phyloP scores from a whole-genome alignment of 139 green algal genomes.

The Axilococcus clingmanii region DNA sequence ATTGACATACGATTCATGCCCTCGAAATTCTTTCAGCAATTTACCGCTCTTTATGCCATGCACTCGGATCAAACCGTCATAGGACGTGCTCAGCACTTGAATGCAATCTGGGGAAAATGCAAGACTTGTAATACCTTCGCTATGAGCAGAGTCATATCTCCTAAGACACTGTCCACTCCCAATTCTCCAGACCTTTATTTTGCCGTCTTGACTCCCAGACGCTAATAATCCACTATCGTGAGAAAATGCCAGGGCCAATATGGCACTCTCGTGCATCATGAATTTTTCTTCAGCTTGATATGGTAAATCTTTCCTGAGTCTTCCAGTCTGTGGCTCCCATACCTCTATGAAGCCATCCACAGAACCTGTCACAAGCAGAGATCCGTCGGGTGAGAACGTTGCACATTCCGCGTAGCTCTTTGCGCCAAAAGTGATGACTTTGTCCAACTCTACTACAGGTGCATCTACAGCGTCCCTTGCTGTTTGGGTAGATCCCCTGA shows the following conservation, averaged over 20 bases:
- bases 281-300: conserved; percentile 94
- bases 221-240: conserved; percentile 81
- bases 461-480: conserved; percentile 80
- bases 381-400: conserved; percentile 80
- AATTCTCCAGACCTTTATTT: conserved; percentile 93
- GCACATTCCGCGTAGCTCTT: conserved; percentile 70
- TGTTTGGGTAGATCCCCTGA: conserved; percentile 64
- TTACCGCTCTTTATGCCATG: conserved; percentile 95
- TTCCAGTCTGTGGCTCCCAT: conserved; percentile 86
- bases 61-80: conserved; percentile 74
- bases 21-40: conserved; percentile 94
- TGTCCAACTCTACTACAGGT: conserved; percentile 49
- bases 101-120: conserved; percentile 74
- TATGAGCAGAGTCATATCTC: conserved; percentile 80
- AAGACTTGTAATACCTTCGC: conserved; percentile 78
- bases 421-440: conserved; percentile 59
- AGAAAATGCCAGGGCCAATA: conserved; percentile 77
- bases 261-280: conserved; percentile 94
- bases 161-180: conserved; percentile 84
- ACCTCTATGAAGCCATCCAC: conserved; percentile 97
- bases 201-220: conserved; percentile 63
- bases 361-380: conserved; percentile 79
- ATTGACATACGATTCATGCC: conserved; percentile 91
- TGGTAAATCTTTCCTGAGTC: conserved; percentile 83
- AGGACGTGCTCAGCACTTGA: conserved; percentile 83